phyloP scores from a whole-genome alignment of 2,329 filamentous ascomycete genomes.

The Penicillium sp. region DNA sequence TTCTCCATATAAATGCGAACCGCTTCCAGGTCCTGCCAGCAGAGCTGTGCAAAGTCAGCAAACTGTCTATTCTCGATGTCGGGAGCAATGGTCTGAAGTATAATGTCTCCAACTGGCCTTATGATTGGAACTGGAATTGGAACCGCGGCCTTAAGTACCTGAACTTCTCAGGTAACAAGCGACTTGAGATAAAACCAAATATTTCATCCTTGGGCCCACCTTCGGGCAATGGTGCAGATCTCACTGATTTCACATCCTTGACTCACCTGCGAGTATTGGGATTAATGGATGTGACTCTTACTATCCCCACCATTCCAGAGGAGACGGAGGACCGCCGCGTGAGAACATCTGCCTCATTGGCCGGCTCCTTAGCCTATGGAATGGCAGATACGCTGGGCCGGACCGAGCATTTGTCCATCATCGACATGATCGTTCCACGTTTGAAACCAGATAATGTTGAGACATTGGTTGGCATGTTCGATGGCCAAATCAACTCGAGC shows the following conservation, averaged over 20 bases:
- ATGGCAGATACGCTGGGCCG: conserved; percentile 95
- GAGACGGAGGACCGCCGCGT: conserved; percentile 94
- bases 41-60: conserved; percentile 90
- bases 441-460: conserved; percentile 90
- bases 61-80: conserved; percentile 87
- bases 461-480: conserved; percentile 90
- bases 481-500: conserved; percentile 83
- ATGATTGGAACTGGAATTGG: conserved; percentile 99
- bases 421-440: conserved; percentile 91
- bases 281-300: conserved; percentile 96
- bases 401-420: conserved; percentile 91
- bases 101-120: conserved; percentile 98
- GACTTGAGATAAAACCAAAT: conserved; percentile 79
- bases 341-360: conserved; percentile 91
- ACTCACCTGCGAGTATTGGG: conserved; percentile 83
- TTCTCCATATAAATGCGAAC: conserved; percentile 94
- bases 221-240: conserved; percentile 59
- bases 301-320: conserved; percentile 88
- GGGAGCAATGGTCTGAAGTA: conserved; percentile 96
- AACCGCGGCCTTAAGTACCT: conserved; percentile 93
- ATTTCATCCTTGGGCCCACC: conserved; percentile 57
- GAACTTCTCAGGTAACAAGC: conserved; percentile 95
- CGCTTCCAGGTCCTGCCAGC: conserved; percentile 96
- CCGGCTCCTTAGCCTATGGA: conserved; percentile 87
- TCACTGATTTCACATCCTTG: conserved; percentile 89